A percentile compares a stretch with the other conserved stretches of the same genome.
Evolutionary conservation across 352 stramenopile species (phyloP).

Genomic region (Plasmopara halstedii): DNA sequence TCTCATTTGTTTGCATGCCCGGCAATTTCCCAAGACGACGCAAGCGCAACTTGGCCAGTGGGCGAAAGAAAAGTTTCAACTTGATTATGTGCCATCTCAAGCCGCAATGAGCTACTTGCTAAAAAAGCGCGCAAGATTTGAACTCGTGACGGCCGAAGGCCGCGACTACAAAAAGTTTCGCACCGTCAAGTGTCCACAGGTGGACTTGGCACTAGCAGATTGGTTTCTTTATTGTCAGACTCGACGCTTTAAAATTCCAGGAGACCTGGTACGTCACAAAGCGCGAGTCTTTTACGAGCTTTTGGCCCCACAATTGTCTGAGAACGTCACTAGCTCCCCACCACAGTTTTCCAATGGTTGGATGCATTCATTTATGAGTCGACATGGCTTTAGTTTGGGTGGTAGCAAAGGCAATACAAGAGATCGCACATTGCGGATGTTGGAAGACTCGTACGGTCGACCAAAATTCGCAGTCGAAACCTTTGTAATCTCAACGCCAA

Average conservation of each 20-base stretch:
- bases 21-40: constrained; percentile 62
- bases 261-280: constrained; percentile 71
- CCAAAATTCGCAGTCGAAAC: constrained; percentile 22
- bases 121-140: constrained; percentile 59
- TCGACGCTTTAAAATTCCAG: constrained; percentile 44
- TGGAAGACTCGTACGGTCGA: constrained; percentile 17
- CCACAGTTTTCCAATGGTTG: constrained; percentile 84
- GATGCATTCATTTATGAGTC: constrained; percentile 77
- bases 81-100: constrained; percentile 61
- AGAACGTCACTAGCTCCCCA: constrained; percentile 24
- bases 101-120: constrained; percentile 79
- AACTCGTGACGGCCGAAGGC: constrained; percentile 68
- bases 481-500: constrained; percentile 35
- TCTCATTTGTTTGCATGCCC: constrained; percentile 64
- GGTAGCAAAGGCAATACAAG: constrained; percentile 17
- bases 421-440: constrained; percentile 6
- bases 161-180: constrained; percentile 69
- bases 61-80: constrained; percentile 59
- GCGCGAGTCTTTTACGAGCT: constrained; percentile 60
- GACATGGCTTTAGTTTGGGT: constrained; percentile 49
- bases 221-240: constrained; percentile 75
- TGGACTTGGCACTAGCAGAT: constrained; percentile 72
- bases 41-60: constrained; percentile 67
- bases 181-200: constrained; percentile 66
- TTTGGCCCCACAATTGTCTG: constrained; percentile 32